Base-by-base conservation (phyloP, 495 filamentous ascomycete species). In the Echria macrotheca region DNA sequence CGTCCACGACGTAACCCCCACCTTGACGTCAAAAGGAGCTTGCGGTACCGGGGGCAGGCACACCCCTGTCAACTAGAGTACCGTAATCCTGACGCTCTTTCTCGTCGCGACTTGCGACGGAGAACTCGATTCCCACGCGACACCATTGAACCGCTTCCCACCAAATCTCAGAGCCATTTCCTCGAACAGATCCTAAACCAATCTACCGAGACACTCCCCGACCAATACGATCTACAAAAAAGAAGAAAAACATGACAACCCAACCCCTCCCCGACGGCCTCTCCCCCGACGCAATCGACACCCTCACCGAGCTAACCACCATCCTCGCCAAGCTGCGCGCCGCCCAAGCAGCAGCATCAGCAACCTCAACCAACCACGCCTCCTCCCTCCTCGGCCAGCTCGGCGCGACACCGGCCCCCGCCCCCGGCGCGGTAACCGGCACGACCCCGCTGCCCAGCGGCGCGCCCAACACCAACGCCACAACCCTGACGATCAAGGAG, bases 221-320 rank as follows among this genome's bases (percentile, higher is more conserved):
- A 33, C 4, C 38, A 24, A 33, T 29, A 19, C 31, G n/a, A 12
- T n/a, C n/a, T n/a, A n/a, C n/a, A n/a, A n/a, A n/a, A n/a, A n/a
- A n/a, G n/a, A n/a, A n/a, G n/a, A n/a, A n/a, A n/a, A n/a, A 10
- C 33, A 28, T 28, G 5, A 28, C 46, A 28, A 40, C 57, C 49
- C 61, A 26, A 57, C 63, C 63, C 28, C 63, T 69, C 44, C 71
- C 73, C 44, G 58, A 69, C 35, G 64, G 70, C 49, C 72, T 78
- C 57, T 71, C 80, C 61, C 64, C 79, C 47, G 73, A 79, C 70
- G 81, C 81, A 15, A 84, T 95, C 66, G 91, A 96, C 74, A 81
- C 88, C 52, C 75, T 96, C 40, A 89, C 93, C 43, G 78, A 88
- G 40, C 77, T 96, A 39, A 80, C 87, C 62, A 75, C 80, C 9